Conservation (phyloP, 345 rosid species). For the Salix udensis region DNA sequence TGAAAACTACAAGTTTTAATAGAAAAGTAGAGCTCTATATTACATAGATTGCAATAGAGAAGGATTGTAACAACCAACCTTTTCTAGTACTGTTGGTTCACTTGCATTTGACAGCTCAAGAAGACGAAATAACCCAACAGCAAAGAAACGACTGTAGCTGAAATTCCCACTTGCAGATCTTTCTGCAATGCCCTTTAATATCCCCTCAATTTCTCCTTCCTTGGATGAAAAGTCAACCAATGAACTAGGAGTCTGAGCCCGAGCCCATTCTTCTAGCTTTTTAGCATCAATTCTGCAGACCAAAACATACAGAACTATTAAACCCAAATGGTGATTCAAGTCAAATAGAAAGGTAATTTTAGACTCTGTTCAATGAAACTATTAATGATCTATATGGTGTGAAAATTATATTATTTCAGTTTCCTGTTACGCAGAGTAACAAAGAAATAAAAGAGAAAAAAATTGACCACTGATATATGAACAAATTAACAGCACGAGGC, state of each 20-base stretch:
- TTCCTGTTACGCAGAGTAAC: background rate
- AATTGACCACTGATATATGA: background rate
- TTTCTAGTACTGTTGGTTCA: constrained; percentile 78
- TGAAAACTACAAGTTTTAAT: background rate
- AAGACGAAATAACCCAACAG: constrained; percentile 90
- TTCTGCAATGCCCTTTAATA: constrained; percentile 71
- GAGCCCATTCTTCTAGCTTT: constrained; percentile 94
- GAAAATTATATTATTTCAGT: background rate
- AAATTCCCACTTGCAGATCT: constrained; percentile 73
- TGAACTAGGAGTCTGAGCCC: constrained; percentile 58
- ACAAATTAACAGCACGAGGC: background rate
- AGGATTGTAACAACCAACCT: constrained; percentile 43
- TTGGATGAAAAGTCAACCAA: constrained; percentile 62
- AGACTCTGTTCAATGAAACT: background rate
- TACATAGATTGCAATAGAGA: background rate
- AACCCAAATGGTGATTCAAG: background rate
- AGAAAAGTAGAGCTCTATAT: background rate
- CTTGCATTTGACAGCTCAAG: constrained; percentile 88
- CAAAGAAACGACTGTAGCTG: constrained; percentile 98
- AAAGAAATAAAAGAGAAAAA: background rate
- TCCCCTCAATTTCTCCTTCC: constrained; percentile 82
- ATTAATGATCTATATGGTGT: background rate
- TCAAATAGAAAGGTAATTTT: background rate
- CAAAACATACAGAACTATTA: constrained; percentile 7
- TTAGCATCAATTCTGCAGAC: constrained; percentile 63